Evolutionary conservation across 805 yeast genomes (phyloP), one percentile per base, ranked within the genome.

Genomic region (Saccharomycopsis capsularis): DNA sequence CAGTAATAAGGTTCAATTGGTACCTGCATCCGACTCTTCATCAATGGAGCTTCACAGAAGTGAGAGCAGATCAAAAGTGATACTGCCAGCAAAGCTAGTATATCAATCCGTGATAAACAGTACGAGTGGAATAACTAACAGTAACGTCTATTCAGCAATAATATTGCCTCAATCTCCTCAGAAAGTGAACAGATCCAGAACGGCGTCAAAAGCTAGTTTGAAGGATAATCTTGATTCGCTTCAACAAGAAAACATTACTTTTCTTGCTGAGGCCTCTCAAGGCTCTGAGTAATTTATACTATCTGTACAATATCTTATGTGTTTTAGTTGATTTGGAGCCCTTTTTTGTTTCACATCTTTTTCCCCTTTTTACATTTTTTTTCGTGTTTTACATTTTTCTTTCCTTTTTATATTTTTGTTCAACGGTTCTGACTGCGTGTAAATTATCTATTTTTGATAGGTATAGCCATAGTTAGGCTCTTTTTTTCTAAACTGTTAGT

Each of bases 61-160:
- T 16, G 29, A 29, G n/a, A 42, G 23, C 22, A 36, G 45, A 18
- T 16, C 35, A 21, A 41, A 30, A 9, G 7, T 42, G 19, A 42
- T 42, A 13, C 42, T 46, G 9, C 50, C 50, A n/a, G 27, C 50
- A 2, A 47, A 47, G 22, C 30, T 47, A 30, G 24, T 47, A 18
- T 47, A 29, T 30, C 32, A 30, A 29, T 19, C 46, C 7, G 23
- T 15, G 21, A 36, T 30, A 32, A 41, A 42, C 11, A 36, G 44
- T 40, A 49, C 48, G 4, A 37, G 45, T 23, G 44, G 22, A 19
- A 44, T 49, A 7, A 32, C 35, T 39, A 37, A 45, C 18, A 38
- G 25, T 19, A 35, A 40, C 11, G 52, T 49, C 7, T 45, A 49
- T 21, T 49, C 52, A 23, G 25, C 44, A 16, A 44, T 49, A 13